Conservation (phyloP, 768 basidiomycete genomes). For the Xerocomellus dryophilus region DNA sequence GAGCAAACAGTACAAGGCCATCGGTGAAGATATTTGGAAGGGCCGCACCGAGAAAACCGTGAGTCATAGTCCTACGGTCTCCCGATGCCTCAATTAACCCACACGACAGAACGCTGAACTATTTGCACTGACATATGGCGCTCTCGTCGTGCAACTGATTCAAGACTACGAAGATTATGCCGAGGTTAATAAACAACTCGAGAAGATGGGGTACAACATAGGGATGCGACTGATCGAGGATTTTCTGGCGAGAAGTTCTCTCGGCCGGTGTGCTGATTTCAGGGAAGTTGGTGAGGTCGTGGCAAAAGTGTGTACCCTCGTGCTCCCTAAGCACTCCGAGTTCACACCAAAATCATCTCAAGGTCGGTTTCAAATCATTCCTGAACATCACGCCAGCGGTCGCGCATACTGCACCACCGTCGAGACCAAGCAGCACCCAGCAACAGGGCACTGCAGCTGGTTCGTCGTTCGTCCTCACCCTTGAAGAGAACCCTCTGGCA, state of each 20-base stretch:
- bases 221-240: slow-evolving; percentile 96
- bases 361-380: slow-evolving; percentile 99
- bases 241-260: slow-evolving; percentile 87
- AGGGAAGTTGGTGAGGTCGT: slow-evolving; percentile 93
- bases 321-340: not conserved
- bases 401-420: slow-evolving; percentile 59
- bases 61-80: slow-evolving; percentile 28
- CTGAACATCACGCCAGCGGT: slow-evolving; percentile 87
- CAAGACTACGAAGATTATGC: slow-evolving; percentile 98
- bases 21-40: slow-evolving; percentile 97
- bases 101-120: slow-evolving; percentile 85
- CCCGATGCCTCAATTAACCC: slow-evolving; percentile 15
- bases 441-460: slow-evolving; percentile 44
- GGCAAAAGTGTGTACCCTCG: slow-evolving; percentile 63
- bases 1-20: slow-evolving; percentile 80
- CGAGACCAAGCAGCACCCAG: slow-evolving; percentile 43
- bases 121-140: slow-evolving; percentile 95
- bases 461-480: slow-evolving; percentile 72
- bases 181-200: slow-evolving; percentile 93
- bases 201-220: slow-evolving; percentile 99
- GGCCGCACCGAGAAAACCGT: slow-evolving; percentile 92
- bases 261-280: slow-evolving; percentile 92
- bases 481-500: slow-evolving; percentile 95
- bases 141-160: slow-evolving; percentile 95
- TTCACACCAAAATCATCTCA: not conserved